Base-by-base conservation (phyloP, 2,329 filamentous ascomycete species). In the Penicillium sp. region DNA sequence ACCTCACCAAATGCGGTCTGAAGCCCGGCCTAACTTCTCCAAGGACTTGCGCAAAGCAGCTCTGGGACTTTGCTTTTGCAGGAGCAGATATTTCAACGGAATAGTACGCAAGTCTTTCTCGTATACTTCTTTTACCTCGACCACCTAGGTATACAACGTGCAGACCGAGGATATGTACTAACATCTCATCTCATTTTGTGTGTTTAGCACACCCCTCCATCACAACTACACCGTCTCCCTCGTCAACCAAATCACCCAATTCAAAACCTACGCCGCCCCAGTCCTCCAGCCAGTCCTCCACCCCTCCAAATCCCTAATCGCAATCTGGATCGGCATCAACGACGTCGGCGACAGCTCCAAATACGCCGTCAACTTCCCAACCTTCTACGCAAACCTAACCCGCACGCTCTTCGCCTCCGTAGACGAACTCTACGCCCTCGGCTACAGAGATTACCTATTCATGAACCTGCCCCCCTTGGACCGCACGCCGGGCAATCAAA, bases 1-100 rank as follows among this genome's bases (percentile, higher is more conserved):
- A 77, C 55, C 71, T 85, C 22, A 85, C 83, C 6, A 69, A 72
- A 1, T 85, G 83, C 65, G 82, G 79, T n/a, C 51, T 80, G 9
- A 65, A 79, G 39, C 67, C 75, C 14, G 80, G 81, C 7, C 66
- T 79, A 3, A 79, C 74, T 10, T 71, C 74, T 2, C 82, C 81
- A 2, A 67, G 69, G 27, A 70, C 71, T 19, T 85, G 83, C 64
- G 61, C 74, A 10, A 74, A 71, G 11, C 80, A 84, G 54, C 73
- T 85, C 0, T 85, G 83, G 83, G 79, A 85, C 56, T 85, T 85
- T 64, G 82, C 83, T 0, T 85, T 84, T 60, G 82, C 80, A 1
- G 83, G 83, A 2, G 76, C 81, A 0, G 81, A 85, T 56, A 77
- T 83, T 18, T 79, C 79, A 6, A 72, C 72, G 9, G 69, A 75